Evolutionary conservation across 495 filamentous ascomycete genomes (phyloP), one percentile per base, ranked within the genome.

Genomic region (Xylaria castorea): DNA sequence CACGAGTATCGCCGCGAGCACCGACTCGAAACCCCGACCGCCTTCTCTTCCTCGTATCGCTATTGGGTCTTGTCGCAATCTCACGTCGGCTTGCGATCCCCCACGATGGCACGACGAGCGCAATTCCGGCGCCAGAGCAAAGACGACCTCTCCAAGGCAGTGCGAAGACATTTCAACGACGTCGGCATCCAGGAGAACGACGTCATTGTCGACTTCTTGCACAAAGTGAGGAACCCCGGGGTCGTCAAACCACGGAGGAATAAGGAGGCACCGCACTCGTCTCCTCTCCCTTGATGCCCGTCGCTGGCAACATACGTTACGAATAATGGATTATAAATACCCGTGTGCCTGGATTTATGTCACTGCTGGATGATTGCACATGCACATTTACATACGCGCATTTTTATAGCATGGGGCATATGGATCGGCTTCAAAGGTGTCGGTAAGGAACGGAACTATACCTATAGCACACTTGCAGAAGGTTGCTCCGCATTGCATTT

Each of bases 161-260:
- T 96, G 32, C 85, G 95, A 71, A 97, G 94, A 83, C 93, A 97
- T 80, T 97, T 98, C 81, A 97, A 97, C 78, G 91, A 89, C 30
- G 86, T 92, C 62, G 93, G 92, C 12, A 88, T 97, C 16, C 91
- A 90, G 66, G 95, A 98, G 81, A 94, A 91, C 74, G 95, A 97
- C 76, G 91, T 94, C 42, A 92, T 97, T 68, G 93, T 94, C 25
- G 90, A 94, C 74, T 92, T 97, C 78, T 77, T 96, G 62, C 97
- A 98, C 83, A 95, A 92, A 73, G 91, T 94, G 27, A 85, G 88
- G 71, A 83, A 76, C 38, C 78, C 82, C 5, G 80, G 79, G 9
- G 72, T 80, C 2, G 57, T 76, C 22, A 84, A 83, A 50, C 73
- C 75, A 42, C 69, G n/a, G 74, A 76, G 74, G 61, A 78, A 71